Evolutionary conservation across 768 basidiomycete species (phyloP).

Genomic region (Rhodocollybia butyracea): DNA sequence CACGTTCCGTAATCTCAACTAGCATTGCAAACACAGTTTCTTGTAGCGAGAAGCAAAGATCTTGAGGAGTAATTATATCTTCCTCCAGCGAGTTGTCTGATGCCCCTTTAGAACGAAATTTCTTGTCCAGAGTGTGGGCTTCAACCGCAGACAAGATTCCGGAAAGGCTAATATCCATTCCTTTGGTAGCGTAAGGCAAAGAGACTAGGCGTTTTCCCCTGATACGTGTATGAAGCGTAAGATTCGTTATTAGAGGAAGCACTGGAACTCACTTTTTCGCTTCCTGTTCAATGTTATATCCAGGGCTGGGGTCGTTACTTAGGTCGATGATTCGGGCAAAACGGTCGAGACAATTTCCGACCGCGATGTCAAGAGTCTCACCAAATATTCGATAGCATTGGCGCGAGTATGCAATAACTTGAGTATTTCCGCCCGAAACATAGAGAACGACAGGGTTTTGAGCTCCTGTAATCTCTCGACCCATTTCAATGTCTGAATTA

Average conservation of each 20-base stretch:
- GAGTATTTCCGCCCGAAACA: constrained; percentile 98
- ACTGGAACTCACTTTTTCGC: constrained; percentile 72
- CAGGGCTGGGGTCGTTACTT: constrained; percentile 93
- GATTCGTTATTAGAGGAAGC: background rate
- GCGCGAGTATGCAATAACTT: constrained; percentile 97
- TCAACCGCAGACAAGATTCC: constrained; percentile 89
- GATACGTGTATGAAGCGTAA: background rate
- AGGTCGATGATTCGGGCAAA: constrained; percentile 94
- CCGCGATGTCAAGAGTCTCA: constrained; percentile 98
- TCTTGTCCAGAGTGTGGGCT: constrained; percentile 82
- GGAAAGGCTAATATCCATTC: constrained; percentile 97
- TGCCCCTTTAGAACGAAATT: constrained; percentile 57
- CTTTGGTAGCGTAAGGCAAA: constrained; percentile 94
- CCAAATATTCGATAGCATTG: constrained; percentile 98
- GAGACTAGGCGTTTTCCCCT: constrained; percentile 83
- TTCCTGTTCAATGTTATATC: constrained; percentile 95
- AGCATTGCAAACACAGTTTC: constrained; percentile 98
- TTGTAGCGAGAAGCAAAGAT: constrained; percentile 94
- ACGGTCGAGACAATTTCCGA: constrained; percentile 96
- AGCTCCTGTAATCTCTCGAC: constrained; percentile 90
- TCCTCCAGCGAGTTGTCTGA: constrained; percentile 30
- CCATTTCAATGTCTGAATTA: constrained; percentile 93
- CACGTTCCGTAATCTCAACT: constrained; percentile 97
- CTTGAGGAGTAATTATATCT: constrained; percentile 89
- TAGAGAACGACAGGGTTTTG: constrained; percentile 96